Evolutionary conservation across 176 grass and related monocot genomes (phyloP).

Genomic region (Hsuehochloa calcarea): DNA sequence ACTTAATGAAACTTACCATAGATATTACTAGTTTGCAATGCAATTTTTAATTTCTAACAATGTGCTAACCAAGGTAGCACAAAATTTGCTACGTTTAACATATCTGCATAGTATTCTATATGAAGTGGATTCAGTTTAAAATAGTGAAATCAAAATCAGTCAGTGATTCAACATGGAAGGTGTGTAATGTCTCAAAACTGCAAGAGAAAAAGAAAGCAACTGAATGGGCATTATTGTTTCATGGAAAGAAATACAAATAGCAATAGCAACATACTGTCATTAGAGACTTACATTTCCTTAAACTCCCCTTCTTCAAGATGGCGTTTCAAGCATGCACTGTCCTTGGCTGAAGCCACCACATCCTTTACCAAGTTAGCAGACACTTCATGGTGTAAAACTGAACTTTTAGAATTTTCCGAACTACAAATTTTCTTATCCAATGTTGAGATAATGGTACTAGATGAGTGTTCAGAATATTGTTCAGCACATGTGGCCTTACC

Average conservation of each 20-base stretch:
- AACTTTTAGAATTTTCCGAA: conserved; percentile 20
- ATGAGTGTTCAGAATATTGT: conserved; percentile 28
- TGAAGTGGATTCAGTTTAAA: not conserved
- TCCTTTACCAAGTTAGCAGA: conserved; percentile 31
- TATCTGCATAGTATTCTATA: not conserved
- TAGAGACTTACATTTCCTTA: conserved; percentile 73
- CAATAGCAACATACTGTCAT: not conserved
- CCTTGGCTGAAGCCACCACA: conserved; percentile 34
- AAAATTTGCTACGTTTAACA: not conserved
- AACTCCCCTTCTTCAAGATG: conserved; percentile 53
- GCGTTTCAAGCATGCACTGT: conserved; percentile 23
- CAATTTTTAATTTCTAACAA: not conserved
- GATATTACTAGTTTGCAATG: not conserved
- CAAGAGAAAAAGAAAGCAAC: not conserved
- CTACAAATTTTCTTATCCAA: conserved; percentile 24
- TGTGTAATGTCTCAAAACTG: conserved; percentile 2
- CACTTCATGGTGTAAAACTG: conserved; percentile 36
- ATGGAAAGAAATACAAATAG: conserved; percentile 27
- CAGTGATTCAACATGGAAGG: not conserved
- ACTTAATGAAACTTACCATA: not conserved
- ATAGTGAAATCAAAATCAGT: conserved; percentile 11
- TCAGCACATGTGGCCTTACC: conserved; percentile 8
- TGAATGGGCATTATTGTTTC: conserved; percentile 4
- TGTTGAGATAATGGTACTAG: conserved; percentile 16
- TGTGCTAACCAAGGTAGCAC: not conserved